These are phyloP conservation scores for Oryza nivara DNA, from an alignment of 176 grass and related monocot genomes.

Conservation along the genomic window DNA sequence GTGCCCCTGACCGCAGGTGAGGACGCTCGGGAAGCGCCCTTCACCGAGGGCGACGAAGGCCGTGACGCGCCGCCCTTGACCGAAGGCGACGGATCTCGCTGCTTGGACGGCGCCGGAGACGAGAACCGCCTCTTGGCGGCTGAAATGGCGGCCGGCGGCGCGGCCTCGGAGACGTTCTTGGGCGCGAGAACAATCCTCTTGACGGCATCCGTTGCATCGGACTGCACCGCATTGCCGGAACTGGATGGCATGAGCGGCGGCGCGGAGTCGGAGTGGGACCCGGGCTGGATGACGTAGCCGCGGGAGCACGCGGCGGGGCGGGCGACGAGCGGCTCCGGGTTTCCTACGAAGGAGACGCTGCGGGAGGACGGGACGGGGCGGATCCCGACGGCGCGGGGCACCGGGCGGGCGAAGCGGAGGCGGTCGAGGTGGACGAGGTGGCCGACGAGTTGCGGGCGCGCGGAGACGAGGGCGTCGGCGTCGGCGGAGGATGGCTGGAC, in stretches of 20 bases:
- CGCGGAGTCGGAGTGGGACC: constrained; percentile 46
- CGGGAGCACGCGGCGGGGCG: constrained; percentile 42
- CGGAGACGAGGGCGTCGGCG: constrained; percentile 70
- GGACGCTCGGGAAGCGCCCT: constrained; percentile 32
- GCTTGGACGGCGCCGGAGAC: constrained; percentile 54
- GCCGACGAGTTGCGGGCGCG: constrained; percentile 69
- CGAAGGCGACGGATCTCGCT: constrained; percentile 50
- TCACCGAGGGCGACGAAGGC: constrained; percentile 40
- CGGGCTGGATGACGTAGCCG: constrained; percentile 77
- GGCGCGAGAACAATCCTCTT: constrained; percentile 50
- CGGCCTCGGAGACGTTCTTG: constrained; percentile 48
- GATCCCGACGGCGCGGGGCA: constrained; percentile 77
- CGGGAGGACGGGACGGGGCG: constrained; percentile 62
- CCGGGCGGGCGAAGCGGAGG: constrained; percentile 66
- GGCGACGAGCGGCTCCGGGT: constrained; percentile 64
- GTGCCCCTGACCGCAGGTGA: constrained; percentile 48
- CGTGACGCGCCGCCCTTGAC: constrained; percentile 29
- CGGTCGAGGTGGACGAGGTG: constrained; percentile 91
- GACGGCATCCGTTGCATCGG: not conserved
- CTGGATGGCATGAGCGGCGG: constrained; percentile 71
- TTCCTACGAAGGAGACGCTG: constrained; percentile 48
- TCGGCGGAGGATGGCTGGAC: constrained; percentile 62
- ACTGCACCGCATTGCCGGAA: constrained; percentile 13
- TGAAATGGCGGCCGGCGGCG: not conserved
- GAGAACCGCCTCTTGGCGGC: constrained; percentile 58